These are phyloP conservation scores for Colletotrichum cereale DNA, from an alignment of 2,329 filamentous ascomycete species.

Conservation along the genomic window DNA sequence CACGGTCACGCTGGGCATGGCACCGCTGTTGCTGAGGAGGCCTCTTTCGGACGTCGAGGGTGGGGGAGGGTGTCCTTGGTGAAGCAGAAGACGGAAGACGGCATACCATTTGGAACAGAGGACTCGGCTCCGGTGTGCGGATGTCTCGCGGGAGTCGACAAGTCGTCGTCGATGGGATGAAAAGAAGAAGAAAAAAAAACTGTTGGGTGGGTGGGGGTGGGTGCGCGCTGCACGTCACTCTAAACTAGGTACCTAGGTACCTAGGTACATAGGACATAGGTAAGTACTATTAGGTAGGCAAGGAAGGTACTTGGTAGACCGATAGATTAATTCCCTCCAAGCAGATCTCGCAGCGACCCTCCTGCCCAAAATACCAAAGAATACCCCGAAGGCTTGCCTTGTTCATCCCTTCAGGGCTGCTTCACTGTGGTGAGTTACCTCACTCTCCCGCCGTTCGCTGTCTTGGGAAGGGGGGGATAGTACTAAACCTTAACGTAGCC, in stretches of 20 bases:
- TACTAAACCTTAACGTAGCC: conserved; percentile 37
- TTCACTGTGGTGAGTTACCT: conserved; percentile 19
- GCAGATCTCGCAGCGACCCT: background rate
- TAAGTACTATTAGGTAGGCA: no score
- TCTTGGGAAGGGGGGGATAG: conserved; percentile 4
- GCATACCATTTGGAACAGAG: background rate
- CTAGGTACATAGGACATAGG: no score
- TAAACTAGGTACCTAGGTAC: background rate
- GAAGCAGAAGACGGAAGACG: background rate
- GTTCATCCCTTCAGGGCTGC: background rate
- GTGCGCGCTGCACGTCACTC: background rate
- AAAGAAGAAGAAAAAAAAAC: background rate
- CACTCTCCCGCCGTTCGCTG: conserved; percentile 31
- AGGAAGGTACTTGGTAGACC: no score
- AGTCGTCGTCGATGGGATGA: background rate
- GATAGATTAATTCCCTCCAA: background rate
- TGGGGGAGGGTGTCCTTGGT: background rate
- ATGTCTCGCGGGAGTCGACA: background rate
- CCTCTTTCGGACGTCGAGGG: conserved; percentile 4
- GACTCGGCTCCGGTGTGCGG: background rate
- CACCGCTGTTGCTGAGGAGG: background rate
- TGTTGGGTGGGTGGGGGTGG: background rate
- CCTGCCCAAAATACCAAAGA: background rate
- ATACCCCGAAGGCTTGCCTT: conserved; percentile 14
- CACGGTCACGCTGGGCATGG: conserved; percentile 9